phyloP scores from a whole-genome alignment of 371 early-diverging fungal genomes.

The Chytridiales sp. region DNA sequence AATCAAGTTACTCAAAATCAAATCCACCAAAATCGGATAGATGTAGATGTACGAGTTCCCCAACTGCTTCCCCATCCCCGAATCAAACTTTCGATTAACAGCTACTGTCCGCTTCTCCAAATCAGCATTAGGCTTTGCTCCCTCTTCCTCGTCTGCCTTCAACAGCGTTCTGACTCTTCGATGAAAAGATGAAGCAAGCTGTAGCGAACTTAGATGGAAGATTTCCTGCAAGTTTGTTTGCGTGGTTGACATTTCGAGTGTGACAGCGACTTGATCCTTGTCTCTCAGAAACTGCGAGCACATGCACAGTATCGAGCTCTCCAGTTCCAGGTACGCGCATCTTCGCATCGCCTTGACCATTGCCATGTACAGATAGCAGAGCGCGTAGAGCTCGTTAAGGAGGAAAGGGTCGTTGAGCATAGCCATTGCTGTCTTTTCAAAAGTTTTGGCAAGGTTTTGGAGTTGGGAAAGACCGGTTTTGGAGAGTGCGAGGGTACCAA shows the following conservation, averaged over 20 bases:
- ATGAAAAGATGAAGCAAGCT: conserved; percentile 27
- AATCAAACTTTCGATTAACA: conserved; percentile 9
- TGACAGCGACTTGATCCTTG: conserved; percentile 38
- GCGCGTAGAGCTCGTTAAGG: neutral
- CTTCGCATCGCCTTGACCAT: conserved; percentile 26
- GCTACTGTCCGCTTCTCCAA: neutral
- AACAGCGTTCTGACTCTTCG: conserved; percentile 5
- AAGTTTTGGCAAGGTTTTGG: neutral
- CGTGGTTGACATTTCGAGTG: conserved; percentile 39
- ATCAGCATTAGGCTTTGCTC: neutral
- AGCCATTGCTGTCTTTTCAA: neutral
- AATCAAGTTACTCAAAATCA: conserved; percentile 18
- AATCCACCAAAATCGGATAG: conserved; percentile 38
- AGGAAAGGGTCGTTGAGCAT: neutral
- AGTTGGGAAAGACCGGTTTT: conserved; percentile 3
- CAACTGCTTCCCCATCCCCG: conserved; percentile 16
- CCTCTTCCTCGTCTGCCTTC: conserved; percentile 8
- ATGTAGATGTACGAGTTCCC: conserved; percentile 37
- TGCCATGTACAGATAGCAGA: conserved; percentile 27
- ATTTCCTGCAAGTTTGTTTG: conserved; percentile 27
- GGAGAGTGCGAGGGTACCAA: conserved; percentile 14
- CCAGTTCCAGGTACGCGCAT: conserved; percentile 28
- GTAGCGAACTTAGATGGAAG: conserved; percentile 24
- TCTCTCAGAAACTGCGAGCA: conserved; percentile 33
- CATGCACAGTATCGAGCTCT: conserved; percentile 21